Percentiles rank a stretch among this genome's conserved stretches.
Conservation (phyloP, 768 basidiomycete species). For the Amylocystis lapponica region DNA sequence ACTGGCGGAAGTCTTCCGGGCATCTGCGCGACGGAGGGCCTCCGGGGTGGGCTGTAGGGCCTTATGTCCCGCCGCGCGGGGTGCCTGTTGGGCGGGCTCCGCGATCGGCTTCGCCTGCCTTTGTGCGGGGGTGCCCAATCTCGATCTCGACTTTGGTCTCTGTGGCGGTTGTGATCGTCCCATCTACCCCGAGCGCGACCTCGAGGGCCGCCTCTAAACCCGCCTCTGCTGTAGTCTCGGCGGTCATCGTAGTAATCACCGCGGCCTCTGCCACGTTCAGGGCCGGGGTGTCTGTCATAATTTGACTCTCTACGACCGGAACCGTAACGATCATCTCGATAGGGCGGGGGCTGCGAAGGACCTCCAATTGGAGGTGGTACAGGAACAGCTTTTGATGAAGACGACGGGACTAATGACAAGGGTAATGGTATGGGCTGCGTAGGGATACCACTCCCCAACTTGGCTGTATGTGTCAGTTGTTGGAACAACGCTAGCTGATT, state of each 20-base stretch:
- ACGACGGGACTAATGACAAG: constrained; percentile 24
- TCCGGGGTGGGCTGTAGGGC: constrained; percentile 52
- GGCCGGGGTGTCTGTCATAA: constrained; percentile 38
- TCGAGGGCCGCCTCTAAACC: constrained; percentile 48
- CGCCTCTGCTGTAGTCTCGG: constrained; percentile 43
- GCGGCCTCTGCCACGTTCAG: constrained; percentile 40
- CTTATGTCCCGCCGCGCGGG: constrained; percentile 42
- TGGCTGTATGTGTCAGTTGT: constrained; percentile 63
- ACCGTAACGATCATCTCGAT: constrained; percentile 41
- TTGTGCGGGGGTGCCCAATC: constrained; percentile 34
- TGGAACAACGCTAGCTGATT: constrained; percentile 69
- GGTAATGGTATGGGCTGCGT: constrained; percentile 23
- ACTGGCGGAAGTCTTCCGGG: constrained; percentile 14
- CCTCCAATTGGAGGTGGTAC: constrained; percentile 23
- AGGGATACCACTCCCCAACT: constrained; percentile 24
- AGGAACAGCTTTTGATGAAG: constrained; percentile 22
- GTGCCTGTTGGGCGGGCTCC: constrained; percentile 64
- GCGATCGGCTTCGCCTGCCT: constrained; percentile 60
- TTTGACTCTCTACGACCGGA: constrained; percentile 28
- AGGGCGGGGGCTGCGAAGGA: constrained; percentile 22
- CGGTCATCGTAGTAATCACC: constrained; percentile 50
- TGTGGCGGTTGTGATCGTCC: constrained; percentile 50
- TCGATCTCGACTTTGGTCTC: constrained; percentile 42
- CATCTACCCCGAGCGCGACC: constrained; percentile 59
- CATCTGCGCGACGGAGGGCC: constrained; percentile 29